Conservation (phyloP, 306 rosid genomes). For the Lathyrus aphaca region DNA sequence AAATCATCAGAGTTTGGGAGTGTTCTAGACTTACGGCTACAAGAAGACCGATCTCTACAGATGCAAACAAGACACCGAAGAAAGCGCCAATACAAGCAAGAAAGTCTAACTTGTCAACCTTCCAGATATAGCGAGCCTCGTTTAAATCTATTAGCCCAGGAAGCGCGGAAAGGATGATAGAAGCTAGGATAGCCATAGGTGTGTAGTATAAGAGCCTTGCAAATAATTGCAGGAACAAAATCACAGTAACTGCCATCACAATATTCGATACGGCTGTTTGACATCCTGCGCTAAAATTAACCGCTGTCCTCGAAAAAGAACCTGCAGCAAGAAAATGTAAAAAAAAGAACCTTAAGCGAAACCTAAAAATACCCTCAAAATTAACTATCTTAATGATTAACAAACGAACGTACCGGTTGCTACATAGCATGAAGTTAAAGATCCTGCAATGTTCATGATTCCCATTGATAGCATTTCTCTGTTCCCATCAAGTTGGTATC, state of each 20-base stretch:
- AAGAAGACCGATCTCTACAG: constrained; percentile 75
- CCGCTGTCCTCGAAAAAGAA: constrained; percentile 80
- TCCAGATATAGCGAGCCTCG: constrained; percentile 69
- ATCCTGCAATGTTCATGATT: constrained; percentile 84
- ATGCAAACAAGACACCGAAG: constrained; percentile 65
- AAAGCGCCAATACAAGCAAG: constrained; percentile 71
- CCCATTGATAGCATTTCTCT: constrained; percentile 90
- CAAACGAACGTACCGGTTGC: constrained; percentile 65
- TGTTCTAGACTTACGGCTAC: constrained; percentile 56
- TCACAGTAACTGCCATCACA: constrained; percentile 76
- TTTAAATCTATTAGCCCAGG: constrained; percentile 69
- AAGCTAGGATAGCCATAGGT: constrained; percentile 76
- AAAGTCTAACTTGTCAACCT: constrained; percentile 76
- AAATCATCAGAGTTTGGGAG: not conserved
- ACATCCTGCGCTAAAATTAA: constrained; percentile 79
- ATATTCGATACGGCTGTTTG: constrained; percentile 73
- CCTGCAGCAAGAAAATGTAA: constrained; percentile 46
- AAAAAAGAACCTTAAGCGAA: not conserved
- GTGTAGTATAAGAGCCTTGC: constrained; percentile 74
- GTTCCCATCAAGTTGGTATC: constrained; percentile 83
- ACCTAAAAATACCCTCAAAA: not conserved
- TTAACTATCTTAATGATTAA: not conserved
- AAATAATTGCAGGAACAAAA: constrained; percentile 55
- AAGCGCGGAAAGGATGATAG: constrained; percentile 76
- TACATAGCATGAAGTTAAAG: constrained; percentile 79